Evolutionary conservation across 78 protist genomes (phyloP).

Genomic region (Creolimax fragrantissima): DNA sequence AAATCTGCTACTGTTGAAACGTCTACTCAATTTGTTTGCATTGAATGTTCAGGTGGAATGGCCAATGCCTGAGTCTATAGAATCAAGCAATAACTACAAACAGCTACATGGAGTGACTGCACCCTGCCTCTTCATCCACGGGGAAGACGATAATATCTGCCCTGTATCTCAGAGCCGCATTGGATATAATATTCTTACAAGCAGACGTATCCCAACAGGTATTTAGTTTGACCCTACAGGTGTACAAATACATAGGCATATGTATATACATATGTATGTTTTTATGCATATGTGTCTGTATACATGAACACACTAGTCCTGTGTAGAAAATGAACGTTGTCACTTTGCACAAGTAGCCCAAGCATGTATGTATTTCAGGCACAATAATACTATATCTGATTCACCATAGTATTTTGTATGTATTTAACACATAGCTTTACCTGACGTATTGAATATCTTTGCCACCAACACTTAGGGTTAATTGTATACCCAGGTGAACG

Average conservation of each 20-base stretch:
- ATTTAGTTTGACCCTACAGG: not conserved
- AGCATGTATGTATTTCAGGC: no score
- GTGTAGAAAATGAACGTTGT: no score
- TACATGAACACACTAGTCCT: not conserved
- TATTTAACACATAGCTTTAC: no score
- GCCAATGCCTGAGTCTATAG: no score
- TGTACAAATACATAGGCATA: not conserved
- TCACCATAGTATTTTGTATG: no score
- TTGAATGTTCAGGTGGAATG: no score
- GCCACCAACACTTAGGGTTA: not conserved
- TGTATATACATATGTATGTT: not conserved
- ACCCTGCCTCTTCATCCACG: slow-evolving; percentile 19
- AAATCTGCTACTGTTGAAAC: no score
- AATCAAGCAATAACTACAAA: not conserved
- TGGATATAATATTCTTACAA: not conserved
- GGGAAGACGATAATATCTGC: slow-evolving; percentile 25
- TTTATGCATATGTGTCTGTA: not conserved
- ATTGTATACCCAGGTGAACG: slow-evolving; percentile 19
- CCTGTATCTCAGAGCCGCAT: not conserved
- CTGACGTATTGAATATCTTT: no score
- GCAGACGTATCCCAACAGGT: slow-evolving; percentile 10
- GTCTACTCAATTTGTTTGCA: no score
- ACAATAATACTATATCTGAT: no score
- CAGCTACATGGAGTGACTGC: not conserved
- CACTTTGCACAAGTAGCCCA: no score